phyloP scores from a whole-genome alignment of 768 basidiomycete species.

The Gautieria morchelliformis region DNA sequence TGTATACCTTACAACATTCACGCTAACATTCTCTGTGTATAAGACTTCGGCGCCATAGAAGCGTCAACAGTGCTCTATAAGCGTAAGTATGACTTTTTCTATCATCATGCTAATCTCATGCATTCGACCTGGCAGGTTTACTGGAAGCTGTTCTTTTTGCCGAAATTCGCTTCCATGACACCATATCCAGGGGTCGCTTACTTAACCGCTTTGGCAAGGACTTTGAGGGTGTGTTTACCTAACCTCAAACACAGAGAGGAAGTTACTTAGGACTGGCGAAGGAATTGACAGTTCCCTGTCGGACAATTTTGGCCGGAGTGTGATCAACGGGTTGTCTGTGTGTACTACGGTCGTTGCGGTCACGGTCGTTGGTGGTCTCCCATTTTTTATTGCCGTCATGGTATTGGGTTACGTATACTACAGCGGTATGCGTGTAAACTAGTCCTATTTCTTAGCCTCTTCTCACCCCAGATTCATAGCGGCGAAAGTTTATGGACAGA shows the following conservation, averaged over 20 bases:
- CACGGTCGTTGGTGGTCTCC: slow-evolving; percentile 67
- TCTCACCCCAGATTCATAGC: slow-evolving; percentile 10
- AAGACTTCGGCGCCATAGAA: slow-evolving; percentile 70
- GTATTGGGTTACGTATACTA: slow-evolving; percentile 58
- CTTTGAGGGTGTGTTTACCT: slow-evolving; percentile 33
- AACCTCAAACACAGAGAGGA: slow-evolving; percentile 13
- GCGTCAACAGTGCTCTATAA: slow-evolving; percentile 74
- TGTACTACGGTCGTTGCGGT: slow-evolving; percentile 65
- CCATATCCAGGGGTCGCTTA: slow-evolving; percentile 73
- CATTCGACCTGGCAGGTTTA: slow-evolving; percentile 30
- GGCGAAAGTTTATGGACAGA: slow-evolving; percentile 62
- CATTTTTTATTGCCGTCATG: slow-evolving; percentile 55
- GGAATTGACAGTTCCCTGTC: slow-evolving; percentile 77
- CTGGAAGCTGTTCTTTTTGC: slow-evolving; percentile 79
- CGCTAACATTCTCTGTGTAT: background rate
- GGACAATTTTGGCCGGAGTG: slow-evolving; percentile 77
- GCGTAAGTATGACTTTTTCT: slow-evolving; percentile 25
- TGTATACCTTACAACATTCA: background rate
- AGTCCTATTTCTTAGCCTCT: slow-evolving; percentile 28
- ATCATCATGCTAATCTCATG: background rate
- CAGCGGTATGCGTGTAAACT: slow-evolving; percentile 38
- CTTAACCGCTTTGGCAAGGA: slow-evolving; percentile 86
- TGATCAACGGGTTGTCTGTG: slow-evolving; percentile 62
- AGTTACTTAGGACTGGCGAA: slow-evolving; percentile 22
- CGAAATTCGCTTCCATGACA: slow-evolving; percentile 89